Evolutionary conservation across 2,329 filamentous ascomycete genomes (phyloP).

Genomic region (Aspergillus floridensis): DNA sequence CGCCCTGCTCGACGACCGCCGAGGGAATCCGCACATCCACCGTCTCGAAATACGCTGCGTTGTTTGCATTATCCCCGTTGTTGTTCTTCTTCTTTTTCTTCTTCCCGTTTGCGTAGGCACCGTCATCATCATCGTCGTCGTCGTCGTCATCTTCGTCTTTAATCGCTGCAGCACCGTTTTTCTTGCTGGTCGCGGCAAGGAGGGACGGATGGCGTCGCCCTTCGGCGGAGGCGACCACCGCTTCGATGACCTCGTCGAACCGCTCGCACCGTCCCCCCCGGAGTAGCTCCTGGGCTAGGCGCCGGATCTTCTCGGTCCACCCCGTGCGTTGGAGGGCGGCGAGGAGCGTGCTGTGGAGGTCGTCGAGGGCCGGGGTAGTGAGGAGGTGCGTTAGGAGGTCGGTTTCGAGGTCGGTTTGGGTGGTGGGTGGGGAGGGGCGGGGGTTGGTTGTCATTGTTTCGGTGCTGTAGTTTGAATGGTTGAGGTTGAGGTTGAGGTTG

Average conservation of each 20-base stretch:
- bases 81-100: too few species aligned
- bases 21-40: conserved; percentile 51
- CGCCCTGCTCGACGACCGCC: conserved; percentile 50
- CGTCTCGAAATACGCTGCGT: conserved; percentile 32
- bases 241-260: conserved; percentile 55
- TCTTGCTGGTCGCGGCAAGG: conserved; percentile 5
- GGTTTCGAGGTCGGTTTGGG: conserved; percentile 34
- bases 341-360: conserved; percentile 55
- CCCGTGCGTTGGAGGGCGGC: conserved; percentile 57
- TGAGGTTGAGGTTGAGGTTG: background rate
- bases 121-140: background rate
- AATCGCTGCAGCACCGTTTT: background rate
- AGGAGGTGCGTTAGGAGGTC: conserved; percentile 47
- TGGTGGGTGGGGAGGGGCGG: conserved; percentile 14
- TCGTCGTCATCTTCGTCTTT: background rate
- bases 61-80: conserved; percentile 24
- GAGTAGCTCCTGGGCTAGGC: conserved; percentile 55
- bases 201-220: conserved; percentile 32
- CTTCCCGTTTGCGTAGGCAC: background rate
- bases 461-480: too few species aligned
- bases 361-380: conserved; percentile 50
- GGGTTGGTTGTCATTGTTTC: background rate
- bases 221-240: conserved; percentile 50
- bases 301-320: conserved; percentile 57
- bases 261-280: conserved; percentile 57